Percentiles rank a stretch among this genome's conserved stretches.
These are phyloP conservation scores for Nemania diffusa DNA, from an alignment of 2,329 filamentous ascomycete species.

Conservation along the genomic window DNA sequence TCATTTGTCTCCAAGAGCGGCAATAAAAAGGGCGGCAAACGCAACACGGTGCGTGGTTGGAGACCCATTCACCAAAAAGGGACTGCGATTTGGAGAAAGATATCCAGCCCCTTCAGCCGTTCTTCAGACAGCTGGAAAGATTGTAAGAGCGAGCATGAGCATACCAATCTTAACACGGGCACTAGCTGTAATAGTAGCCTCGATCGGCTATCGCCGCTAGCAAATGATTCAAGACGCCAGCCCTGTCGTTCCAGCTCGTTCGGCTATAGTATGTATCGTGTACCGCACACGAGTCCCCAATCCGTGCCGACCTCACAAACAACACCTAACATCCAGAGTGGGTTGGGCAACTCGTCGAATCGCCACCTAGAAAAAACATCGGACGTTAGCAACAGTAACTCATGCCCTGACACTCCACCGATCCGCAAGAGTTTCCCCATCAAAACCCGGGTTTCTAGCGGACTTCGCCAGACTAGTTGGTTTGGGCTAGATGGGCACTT, in stretches of 20 bases:
- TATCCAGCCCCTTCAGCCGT: constrained; percentile 44
- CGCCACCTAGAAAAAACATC: background rate
- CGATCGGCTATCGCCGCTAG: background rate
- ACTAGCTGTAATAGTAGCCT: background rate
- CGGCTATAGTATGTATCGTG: constrained; percentile 38
- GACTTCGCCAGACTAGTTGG: constrained; percentile 21
- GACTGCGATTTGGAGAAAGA: constrained; percentile 46
- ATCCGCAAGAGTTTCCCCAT: constrained; percentile 36
- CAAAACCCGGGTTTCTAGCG: constrained; percentile 34
- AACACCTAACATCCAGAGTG: background rate
- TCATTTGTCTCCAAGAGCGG: constrained; percentile 9
- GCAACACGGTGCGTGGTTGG: constrained; percentile 30
- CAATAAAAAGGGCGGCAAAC: constrained; percentile 20
- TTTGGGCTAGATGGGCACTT: constrained; percentile 45
- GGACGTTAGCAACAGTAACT: constrained; percentile 13
- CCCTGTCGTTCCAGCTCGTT: constrained; percentile 39
- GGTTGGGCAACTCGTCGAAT: background rate
- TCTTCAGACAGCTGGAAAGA: constrained; percentile 40
- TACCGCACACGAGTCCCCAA: constrained; percentile 34
- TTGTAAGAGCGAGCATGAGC: constrained; percentile 23
- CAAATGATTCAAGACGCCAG: background rate
- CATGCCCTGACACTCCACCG: constrained; percentile 11
- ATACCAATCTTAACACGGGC: constrained; percentile 18
- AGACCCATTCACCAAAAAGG: constrained; percentile 43
- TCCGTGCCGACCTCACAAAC: constrained; percentile 29